Conservation (phyloP, 2,329 filamentous ascomycete species). For the Diplodia seriata region DNA sequence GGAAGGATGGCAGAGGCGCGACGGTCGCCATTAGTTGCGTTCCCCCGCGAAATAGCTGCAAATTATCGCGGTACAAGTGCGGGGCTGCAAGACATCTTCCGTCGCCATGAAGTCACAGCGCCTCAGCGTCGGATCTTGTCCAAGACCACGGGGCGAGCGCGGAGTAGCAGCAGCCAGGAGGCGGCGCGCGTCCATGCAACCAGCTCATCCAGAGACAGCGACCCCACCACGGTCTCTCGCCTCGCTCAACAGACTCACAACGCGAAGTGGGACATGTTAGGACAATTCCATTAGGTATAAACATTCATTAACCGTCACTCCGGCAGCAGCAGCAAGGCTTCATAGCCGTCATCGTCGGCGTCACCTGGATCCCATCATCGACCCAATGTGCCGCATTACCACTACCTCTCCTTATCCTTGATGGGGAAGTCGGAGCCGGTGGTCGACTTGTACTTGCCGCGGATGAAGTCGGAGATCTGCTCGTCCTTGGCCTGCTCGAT, state of each 20-base stretch:
- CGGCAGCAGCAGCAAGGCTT: not conserved
- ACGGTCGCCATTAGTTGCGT: not conserved
- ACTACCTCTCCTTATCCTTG: conserved; percentile 68
- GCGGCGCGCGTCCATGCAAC: too few relatives aligned
- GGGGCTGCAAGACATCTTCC: not conserved
- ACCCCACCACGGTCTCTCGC: too few relatives aligned
- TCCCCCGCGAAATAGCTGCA: not conserved
- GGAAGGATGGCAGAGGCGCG: not conserved
- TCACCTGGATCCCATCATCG: not conserved
- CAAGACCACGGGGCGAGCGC: too few relatives aligned
- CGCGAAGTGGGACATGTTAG: not conserved
- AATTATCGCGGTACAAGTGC: not conserved
- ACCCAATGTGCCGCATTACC: conserved; percentile 32
- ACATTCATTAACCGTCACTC: not conserved
- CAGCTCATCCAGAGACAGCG: too few relatives aligned
- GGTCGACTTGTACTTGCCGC: conserved; percentile 70
- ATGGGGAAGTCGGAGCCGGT: conserved; percentile 75
- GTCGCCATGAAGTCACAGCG: too few relatives aligned
- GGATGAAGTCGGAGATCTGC: conserved; percentile 75
- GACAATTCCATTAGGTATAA: not conserved
- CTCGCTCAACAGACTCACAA: not conserved
- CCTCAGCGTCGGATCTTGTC: too few relatives aligned
- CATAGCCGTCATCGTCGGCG: not conserved
- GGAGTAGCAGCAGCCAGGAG: too few relatives aligned
- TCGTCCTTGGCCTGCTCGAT: conserved; percentile 85